Evolutionary conservation across 179 eudicot genomes (phyloP), one percentile per base, ranked within the genome.

Genomic region (Sideroxylon spinosum): DNA sequence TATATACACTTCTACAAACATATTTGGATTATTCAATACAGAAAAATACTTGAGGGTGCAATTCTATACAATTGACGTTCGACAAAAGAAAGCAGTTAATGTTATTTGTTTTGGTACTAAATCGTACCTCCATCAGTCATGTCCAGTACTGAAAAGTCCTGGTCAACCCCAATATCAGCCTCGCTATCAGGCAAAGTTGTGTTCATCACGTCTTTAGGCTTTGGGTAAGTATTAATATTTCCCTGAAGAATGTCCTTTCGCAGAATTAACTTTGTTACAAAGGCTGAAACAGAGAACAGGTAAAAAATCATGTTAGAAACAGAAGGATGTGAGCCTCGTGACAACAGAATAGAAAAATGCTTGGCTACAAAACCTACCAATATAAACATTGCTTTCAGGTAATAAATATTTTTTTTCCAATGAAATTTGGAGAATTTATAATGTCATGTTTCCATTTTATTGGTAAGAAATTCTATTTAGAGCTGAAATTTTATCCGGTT

Each of bases 101-200:
- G 19, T 56, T 73, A 56, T 16, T 73, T 10, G 49, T 7, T 37
- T 37, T 37, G 26, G 59, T 19, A 56, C 63, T 13, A 20, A 68
- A 68, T 5, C 37, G 48, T 83, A 89, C 91, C 94, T 89, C 61
- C 68, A 67, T 56, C 59, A 16, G 79, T 68, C 49, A 16, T 68
- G 52, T 76, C 86, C 68, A 78, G 81, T 71, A 81, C 72, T 37
- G 62, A 65, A 82, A 73, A 53, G 61, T 81, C 84, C 32, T 56
- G 63, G 1, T 63, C 84, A n/a, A 65, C 75, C 65, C 68, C 78
- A 59, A 57, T 49, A 82, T 80, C 83, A 59, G 69, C 74, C 68
- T 82, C 89, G 71, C 78, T 85, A 48, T 82, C 85, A 62, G 67
- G 78, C 73, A 81, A 37, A 70, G 78, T 74, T 74, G 68, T 73